Evolutionary conservation across 2,329 filamentous ascomycete species (phyloP).

Genomic region (Diaporthe sp.): DNA sequence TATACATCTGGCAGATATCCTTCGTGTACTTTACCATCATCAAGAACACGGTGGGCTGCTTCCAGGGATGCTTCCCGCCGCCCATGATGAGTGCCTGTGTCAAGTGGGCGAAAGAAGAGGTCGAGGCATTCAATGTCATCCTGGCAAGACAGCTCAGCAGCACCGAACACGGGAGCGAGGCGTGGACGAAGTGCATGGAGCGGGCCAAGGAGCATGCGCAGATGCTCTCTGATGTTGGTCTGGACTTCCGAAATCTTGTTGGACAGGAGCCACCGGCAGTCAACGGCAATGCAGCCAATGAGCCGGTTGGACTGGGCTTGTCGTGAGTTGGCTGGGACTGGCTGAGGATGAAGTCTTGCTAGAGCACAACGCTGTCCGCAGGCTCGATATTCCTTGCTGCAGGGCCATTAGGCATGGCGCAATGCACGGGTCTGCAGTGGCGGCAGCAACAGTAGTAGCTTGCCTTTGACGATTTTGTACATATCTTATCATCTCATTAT

Average conservation of each 20-base stretch:
- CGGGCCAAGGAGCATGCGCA: constrained; percentile 84
- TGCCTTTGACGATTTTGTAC: not conserved
- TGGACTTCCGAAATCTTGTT: constrained; percentile 90
- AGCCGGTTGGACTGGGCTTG: constrained; percentile 59
- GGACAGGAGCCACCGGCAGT: constrained; percentile 63
- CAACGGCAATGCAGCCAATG: constrained; percentile 44
- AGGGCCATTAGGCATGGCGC: not conserved
- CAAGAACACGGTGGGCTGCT: constrained; percentile 91
- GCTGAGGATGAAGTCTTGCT: not conserved
- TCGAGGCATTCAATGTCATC: constrained; percentile 90
- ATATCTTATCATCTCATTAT: not conserved
- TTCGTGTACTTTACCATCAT: constrained; percentile 97
- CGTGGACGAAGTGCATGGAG: constrained; percentile 87
- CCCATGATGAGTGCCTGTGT: constrained; percentile 94
- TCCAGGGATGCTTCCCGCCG: constrained; percentile 87
- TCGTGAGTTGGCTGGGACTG: constrained; percentile 41
- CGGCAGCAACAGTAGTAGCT: too few species aligned
- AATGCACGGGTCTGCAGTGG: not conserved
- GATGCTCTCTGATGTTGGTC: constrained; percentile 84
- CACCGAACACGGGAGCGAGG: constrained; percentile 79
- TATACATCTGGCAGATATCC: constrained; percentile 95
- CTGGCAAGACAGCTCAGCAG: constrained; percentile 88
- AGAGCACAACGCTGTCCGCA: not conserved
- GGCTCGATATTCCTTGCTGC: not conserved
- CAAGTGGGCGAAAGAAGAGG: constrained; percentile 97